A percentile compares a stretch with the other conserved stretches of the same genome.
phyloP scores from a whole-genome alignment of 73 alveolate species.

The Paramecium caudatum region DNA sequence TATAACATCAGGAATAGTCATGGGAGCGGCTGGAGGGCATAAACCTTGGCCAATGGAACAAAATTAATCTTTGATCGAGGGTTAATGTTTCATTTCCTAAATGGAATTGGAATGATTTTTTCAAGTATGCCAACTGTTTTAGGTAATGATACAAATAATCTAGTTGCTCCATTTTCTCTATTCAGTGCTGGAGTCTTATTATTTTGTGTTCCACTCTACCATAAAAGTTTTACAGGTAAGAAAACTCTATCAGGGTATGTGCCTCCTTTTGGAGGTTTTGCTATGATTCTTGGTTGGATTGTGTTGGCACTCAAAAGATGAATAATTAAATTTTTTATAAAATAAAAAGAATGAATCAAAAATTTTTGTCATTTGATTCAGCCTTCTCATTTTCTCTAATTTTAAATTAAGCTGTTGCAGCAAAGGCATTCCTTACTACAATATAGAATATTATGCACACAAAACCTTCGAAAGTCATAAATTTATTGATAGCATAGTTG shows the following conservation, averaged over 20 bases:
- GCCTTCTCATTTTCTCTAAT: not conserved
- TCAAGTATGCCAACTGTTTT: not conserved
- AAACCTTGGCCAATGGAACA: conserved; percentile 29
- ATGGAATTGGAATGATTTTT: conserved; percentile 43
- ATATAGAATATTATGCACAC: not conserved
- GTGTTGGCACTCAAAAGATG: conserved; percentile 18
- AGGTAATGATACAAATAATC: not conserved
- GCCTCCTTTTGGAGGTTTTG: conserved; percentile 61
- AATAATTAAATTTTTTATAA: no score
- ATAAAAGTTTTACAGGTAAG: conserved; percentile 47
- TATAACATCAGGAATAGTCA: not conserved
- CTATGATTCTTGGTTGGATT: conserved; percentile 58
- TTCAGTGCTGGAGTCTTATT: conserved; percentile 3
- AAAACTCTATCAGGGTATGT: not conserved
- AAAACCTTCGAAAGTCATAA: not conserved
- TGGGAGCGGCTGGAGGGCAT: conserved; percentile 66
- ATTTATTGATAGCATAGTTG: not conserved
- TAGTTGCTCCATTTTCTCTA: not conserved
- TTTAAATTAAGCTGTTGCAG: not conserved
- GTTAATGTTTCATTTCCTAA: not conserved
- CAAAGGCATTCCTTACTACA: not conserved
- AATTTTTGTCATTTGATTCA: not conserved
- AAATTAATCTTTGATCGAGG: conserved; percentile 20
- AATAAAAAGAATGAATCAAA: not conserved
- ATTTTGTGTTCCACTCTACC: conserved; percentile 33